Evolutionary conservation across 176 grass and related monocot genomes (phyloP).

Genomic region (Typha latifolia): DNA sequence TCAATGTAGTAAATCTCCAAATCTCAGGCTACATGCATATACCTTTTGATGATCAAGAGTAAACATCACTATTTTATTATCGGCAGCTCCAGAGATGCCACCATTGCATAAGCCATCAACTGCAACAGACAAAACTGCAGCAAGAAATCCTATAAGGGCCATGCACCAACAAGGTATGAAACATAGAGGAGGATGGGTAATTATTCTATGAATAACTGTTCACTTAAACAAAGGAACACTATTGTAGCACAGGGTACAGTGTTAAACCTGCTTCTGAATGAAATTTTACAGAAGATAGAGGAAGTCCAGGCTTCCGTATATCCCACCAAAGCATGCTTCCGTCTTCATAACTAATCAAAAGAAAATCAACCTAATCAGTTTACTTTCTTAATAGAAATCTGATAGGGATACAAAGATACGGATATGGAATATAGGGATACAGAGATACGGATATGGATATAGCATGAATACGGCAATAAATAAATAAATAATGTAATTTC

Average conservation of each 20-base stretch:
- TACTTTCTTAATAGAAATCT: conserved; percentile 7
- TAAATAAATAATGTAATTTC: too few species aligned
- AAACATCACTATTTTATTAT: conserved; percentile 75
- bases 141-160: conserved; percentile 25
- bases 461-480: too few species aligned
- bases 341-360: conserved; percentile 76
- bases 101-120: conserved; percentile 72
- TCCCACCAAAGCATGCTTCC: conserved; percentile 99
- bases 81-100: conserved; percentile 87
- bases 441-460: too few species aligned
- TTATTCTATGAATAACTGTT: conserved; percentile 5
- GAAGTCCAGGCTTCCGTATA: conserved; percentile 52
- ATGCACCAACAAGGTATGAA: conserved; percentile 5
- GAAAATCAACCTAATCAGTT: conserved; percentile 9
- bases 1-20: not conserved
- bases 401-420: too few species aligned
- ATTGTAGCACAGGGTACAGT: not conserved
- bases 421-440: too few species aligned
- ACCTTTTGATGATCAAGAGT: conserved; percentile 68
- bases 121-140: conserved; percentile 83
- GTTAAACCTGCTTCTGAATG: conserved; percentile 82
- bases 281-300: conserved; percentile 61
- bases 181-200: not conserved
- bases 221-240: not conserved
- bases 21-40: conserved; percentile 6